Conservation (phyloP, 805 yeast genomes). For the Suhomyces faveliae region DNA sequence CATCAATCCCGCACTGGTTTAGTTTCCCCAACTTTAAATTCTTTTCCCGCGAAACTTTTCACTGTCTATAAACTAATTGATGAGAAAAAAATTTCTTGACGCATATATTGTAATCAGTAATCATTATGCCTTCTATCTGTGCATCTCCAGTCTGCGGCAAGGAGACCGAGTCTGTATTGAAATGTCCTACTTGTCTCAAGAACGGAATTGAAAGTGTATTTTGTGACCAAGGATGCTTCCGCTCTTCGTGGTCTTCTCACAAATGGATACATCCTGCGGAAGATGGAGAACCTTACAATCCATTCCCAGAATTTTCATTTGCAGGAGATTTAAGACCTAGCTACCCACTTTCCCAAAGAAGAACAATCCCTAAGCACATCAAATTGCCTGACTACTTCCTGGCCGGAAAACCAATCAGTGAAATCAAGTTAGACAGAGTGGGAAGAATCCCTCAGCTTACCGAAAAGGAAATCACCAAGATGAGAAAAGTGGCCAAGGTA, state of each 20-base stretch:
- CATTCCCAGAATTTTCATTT: conserved; percentile 77
- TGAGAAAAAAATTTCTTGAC: background rate
- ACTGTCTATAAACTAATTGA: background rate
- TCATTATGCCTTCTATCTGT: conserved; percentile 40
- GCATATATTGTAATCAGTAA: background rate
- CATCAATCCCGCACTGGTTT: background rate
- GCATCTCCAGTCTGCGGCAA: conserved; percentile 85
- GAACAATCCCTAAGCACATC: conserved; percentile 70
- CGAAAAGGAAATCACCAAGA: conserved; percentile 68
- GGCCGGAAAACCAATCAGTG: conserved; percentile 76
- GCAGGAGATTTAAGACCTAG: conserved; percentile 73
- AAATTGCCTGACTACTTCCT: conserved; percentile 79
- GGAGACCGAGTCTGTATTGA: conserved; percentile 66
- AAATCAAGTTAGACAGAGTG: conserved; percentile 67
- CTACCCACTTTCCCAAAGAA: conserved; percentile 77
- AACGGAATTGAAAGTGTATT: conserved; percentile 60
- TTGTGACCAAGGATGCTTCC: conserved; percentile 84
- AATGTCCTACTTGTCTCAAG: conserved; percentile 91
- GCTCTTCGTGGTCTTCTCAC: conserved; percentile 67
- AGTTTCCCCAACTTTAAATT: background rate
- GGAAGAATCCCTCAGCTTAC: conserved; percentile 62
- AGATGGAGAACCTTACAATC: conserved; percentile 68
- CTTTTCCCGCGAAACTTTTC: background rate
- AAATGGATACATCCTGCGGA: conserved; percentile 66
- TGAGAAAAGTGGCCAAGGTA: conserved; percentile 69